These are phyloP conservation scores for Balansia obtecta DNA, from an alignment of 2,329 filamentous ascomycete species.

Conservation along the genomic window DNA sequence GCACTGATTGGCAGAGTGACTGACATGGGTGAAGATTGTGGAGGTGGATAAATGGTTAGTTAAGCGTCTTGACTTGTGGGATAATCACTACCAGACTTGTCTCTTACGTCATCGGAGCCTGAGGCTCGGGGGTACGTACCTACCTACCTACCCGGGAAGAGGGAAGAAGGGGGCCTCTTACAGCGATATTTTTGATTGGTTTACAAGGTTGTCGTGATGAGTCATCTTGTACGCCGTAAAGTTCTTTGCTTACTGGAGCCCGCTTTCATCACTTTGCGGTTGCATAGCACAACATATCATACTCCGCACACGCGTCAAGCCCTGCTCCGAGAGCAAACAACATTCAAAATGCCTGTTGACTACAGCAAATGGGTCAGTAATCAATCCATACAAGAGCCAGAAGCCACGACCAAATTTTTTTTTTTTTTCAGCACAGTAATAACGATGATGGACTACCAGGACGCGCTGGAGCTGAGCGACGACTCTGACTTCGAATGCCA, in stretches of 20 bases:
- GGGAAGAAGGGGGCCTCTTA: no score
- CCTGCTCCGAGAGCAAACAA: neutral
- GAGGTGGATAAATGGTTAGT: no score
- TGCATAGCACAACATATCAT: neutral
- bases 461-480: conserved; percentile 91
- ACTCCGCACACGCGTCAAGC: neutral
- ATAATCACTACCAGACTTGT: neutral
- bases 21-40: neutral
- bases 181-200: no score
- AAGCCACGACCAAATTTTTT: neutral
- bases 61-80: no score
- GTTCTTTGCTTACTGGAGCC: no score
- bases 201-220: no score
- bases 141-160: no score
- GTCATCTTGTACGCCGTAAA: no score
- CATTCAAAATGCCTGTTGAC: conserved; percentile 34
- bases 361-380: conserved; percentile 55
- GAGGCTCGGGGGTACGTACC: no score
- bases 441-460: conserved; percentile 31
- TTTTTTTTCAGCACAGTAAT: neutral
- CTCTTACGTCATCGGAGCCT: neutral
- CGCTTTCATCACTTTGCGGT: neutral
- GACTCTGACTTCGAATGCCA: conserved; percentile 98
- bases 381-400: neutral
- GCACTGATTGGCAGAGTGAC: neutral